Evolutionary conservation across 1,139 yeast genomes (phyloP).

Genomic region (Lodderomyces orthopsilosis): DNA sequence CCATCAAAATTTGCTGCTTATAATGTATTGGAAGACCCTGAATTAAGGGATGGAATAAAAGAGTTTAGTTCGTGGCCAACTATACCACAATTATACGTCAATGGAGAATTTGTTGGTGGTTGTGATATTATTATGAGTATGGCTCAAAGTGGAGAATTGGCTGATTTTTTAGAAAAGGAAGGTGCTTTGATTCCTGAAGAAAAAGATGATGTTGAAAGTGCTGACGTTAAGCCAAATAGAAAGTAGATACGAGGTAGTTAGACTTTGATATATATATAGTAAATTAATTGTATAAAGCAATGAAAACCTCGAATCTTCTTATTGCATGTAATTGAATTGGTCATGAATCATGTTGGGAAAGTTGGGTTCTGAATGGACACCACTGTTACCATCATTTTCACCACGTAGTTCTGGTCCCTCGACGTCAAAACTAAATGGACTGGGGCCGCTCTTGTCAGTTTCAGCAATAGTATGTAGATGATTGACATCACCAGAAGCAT

Average conservation of each 20-base stretch:
- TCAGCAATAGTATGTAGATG: not conserved
- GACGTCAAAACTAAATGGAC: not conserved
- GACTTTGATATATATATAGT: no score
- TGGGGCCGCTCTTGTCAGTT: not conserved
- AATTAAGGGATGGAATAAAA: conserved; percentile 88
- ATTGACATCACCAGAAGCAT: no score
- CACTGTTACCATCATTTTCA: not conserved
- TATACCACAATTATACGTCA: conserved; percentile 69
- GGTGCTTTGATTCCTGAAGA: conserved; percentile 80
- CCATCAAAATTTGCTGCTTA: conserved; percentile 95
- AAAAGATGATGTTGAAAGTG: conserved; percentile 22
- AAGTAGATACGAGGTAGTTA: conserved; percentile 2
- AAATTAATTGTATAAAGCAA: no score
- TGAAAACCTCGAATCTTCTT: not conserved
- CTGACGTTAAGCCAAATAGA: conserved; percentile 37
- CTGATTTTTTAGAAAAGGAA: conserved; percentile 76
- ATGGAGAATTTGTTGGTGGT: conserved; percentile 92
- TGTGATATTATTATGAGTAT: conserved; percentile 91
- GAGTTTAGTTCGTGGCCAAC: conserved; percentile 97
- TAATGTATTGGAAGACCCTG: conserved; percentile 92
- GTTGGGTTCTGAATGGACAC: not conserved
- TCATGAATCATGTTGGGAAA: not conserved
- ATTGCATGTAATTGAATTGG: not conserved
- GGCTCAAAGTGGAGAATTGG: conserved; percentile 90
- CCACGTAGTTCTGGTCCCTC: not conserved